These are phyloP conservation scores for Kalanchoe fedtschenkoi DNA, from an alignment of 164 flowering plant species.

Conservation along the genomic window DNA sequence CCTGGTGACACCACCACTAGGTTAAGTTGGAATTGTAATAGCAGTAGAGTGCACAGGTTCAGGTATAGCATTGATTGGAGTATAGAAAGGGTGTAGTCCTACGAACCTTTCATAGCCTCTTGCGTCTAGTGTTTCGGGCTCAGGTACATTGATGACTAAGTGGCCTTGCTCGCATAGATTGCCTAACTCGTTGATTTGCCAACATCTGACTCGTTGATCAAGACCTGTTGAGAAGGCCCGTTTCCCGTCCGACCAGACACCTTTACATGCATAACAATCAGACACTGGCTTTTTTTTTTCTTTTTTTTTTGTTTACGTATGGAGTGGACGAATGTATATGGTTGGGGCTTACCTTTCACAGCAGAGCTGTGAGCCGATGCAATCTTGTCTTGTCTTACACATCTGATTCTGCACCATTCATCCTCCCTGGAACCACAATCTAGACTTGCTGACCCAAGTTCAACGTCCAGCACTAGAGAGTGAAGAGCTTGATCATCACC, in stretches of 20 bases:
- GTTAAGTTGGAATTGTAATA: background rate
- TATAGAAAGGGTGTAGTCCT: background rate
- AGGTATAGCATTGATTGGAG: no score
- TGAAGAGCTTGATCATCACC: conserved; percentile 94
- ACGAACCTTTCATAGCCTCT: conserved; percentile 47
- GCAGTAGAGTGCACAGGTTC: no score
- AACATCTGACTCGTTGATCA: conserved; percentile 90
- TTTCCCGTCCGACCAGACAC: conserved; percentile 86
- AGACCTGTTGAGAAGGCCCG: conserved; percentile 95
- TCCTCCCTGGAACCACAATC: conserved; percentile 9
- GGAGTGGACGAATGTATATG: background rate
- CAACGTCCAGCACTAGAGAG: conserved; percentile 36
- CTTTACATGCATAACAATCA: conserved; percentile 24
- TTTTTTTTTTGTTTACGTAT: no score
- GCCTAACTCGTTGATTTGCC: conserved; percentile 40
- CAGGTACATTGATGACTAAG: conserved; percentile 71
- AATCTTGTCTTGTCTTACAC: conserved; percentile 28
- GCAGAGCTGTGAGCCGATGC: conserved; percentile 89
- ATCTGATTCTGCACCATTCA: conserved; percentile 25
- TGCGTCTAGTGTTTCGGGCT: conserved; percentile 87
- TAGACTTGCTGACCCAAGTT: conserved; percentile 8
- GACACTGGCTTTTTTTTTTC: background rate
- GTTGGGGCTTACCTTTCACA: conserved; percentile 49
- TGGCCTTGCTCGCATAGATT: conserved; percentile 47
- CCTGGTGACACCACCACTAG: conserved; percentile 26